These are phyloP conservation scores for Wickerhamomyces subpelliculosus DNA, from an alignment of 805 yeast species.

Conservation along the genomic window DNA sequence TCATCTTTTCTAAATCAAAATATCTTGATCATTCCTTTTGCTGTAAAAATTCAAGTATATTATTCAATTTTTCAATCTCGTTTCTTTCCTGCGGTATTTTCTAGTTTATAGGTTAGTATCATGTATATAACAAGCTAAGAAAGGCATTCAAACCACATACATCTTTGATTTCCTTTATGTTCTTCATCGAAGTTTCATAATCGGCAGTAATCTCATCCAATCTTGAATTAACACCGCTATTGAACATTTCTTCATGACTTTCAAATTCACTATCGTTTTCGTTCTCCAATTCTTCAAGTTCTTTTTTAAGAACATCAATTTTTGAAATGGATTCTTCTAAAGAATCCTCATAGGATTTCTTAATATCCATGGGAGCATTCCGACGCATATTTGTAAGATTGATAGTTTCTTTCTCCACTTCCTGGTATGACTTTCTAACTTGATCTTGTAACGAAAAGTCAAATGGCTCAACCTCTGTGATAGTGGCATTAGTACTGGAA, in stretches of 20 bases:
- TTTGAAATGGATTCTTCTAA: slow-evolving; percentile 23
- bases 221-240: slow-evolving; percentile 2
- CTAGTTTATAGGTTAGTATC: slow-evolving; percentile 10
- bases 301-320: slow-evolving; percentile 24
- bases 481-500: slow-evolving; percentile 4
- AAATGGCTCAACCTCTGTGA: slow-evolving; percentile 56
- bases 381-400: slow-evolving; percentile 49
- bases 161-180: slow-evolving; percentile 14
- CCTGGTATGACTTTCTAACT: slow-evolving; percentile 47
- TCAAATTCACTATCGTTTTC: slow-evolving; percentile 3
- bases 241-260: slow-evolving; percentile 7
- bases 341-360: slow-evolving; percentile 29
- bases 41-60: slow-evolving; percentile 18
- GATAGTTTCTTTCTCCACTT: slow-evolving; percentile 57
- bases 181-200: slow-evolving; percentile 11
- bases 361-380: slow-evolving; percentile 39
- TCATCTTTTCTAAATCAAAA: too few species aligned
- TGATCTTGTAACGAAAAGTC: slow-evolving; percentile 56
- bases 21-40: slow-evolving; percentile 6
- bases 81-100: slow-evolving; percentile 21
- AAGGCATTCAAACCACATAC: too few species aligned
- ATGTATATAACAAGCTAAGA: background rate
- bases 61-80: slow-evolving; percentile 22
- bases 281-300: slow-evolving; percentile 8
- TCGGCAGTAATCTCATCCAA: slow-evolving; percentile 7